Conservation (phyloP, 169 alveolate genomes). For the Plasmodium yoelii region DNA sequence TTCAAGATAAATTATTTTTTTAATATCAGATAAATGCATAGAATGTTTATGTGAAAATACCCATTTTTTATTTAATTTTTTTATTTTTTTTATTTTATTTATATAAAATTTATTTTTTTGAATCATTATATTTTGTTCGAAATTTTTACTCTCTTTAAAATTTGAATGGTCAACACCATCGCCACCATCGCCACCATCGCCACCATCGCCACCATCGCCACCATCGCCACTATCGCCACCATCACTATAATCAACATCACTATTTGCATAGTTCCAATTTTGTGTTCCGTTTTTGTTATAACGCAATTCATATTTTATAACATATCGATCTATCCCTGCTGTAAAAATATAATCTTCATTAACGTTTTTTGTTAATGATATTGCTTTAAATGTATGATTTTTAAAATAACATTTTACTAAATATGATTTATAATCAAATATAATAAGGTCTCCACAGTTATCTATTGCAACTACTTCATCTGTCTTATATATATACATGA, state of each 20-base stretch:
- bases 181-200: too few species aligned
- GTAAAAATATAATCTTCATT: constrained; percentile 28
- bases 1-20: constrained; percentile 5
- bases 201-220: too few species aligned
- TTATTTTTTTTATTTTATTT: constrained; percentile 12
- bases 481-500: constrained; percentile 40
- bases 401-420: constrained; percentile 28
- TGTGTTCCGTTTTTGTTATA: too few species aligned
- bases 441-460: constrained; percentile 24
- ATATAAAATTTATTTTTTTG: constrained; percentile 9
- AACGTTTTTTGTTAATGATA: constrained; percentile 30
- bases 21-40: constrained; percentile 44
- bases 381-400: constrained; percentile 38
- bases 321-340: constrained; percentile 47
- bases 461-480: constrained; percentile 60
- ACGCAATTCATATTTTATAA: constrained; percentile 27
- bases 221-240: too few species aligned
- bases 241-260: too few species aligned
- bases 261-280: not conserved
- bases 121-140: too few species aligned
- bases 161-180: too few species aligned
- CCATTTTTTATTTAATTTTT: constrained; percentile 32
- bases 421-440: constrained; percentile 24
- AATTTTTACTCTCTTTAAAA: too few species aligned
- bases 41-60: constrained; percentile 14